phyloP scores from a whole-genome alignment of 371 early-diverging fungal genomes.

The Paraphysoderma sedebokerense region DNA sequence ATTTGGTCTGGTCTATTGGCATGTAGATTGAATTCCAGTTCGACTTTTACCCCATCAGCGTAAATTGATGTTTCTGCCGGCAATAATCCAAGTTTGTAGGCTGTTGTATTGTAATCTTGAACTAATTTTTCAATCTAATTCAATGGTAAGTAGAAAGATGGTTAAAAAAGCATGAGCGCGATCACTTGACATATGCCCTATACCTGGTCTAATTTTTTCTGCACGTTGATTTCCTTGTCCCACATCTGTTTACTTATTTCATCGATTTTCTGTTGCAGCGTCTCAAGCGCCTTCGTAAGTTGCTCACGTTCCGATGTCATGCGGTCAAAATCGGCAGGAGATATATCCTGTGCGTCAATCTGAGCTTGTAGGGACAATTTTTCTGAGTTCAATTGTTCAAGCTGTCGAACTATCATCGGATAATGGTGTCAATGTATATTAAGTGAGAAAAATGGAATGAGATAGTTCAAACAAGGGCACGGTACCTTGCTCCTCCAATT shows the following conservation, averaged over 20 bases:
- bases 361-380: slow-evolving; percentile 17
- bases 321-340: slow-evolving; percentile 56
- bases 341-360: slow-evolving; percentile 56
- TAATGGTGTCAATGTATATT: too few relatives aligned
- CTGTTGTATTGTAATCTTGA: slow-evolving; percentile 18
- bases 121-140: slow-evolving; percentile 17
- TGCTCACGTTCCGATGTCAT: slow-evolving; percentile 55
- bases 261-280: slow-evolving; percentile 11
- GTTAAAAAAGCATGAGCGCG: background rate
- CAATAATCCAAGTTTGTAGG: slow-evolving; percentile 17
- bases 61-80: background rate
- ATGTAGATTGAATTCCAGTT: slow-evolving; percentile 16
- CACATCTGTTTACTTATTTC: slow-evolving; percentile 18
- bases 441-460: too few relatives aligned
- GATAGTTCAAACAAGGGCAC: too few relatives aligned
- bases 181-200: background rate
- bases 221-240: slow-evolving; percentile 26
- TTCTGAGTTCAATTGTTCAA: slow-evolving; percentile 13
- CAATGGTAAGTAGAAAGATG: background rate
- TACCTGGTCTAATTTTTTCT: slow-evolving; percentile 26
- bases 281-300: slow-evolving; percentile 20
- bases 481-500: too few relatives aligned
- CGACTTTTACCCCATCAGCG: slow-evolving; percentile 4
- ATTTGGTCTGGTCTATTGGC: slow-evolving; percentile 11
- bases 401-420: slow-evolving; percentile 11